Percentiles rank a stretch among this genome's conserved stretches.
Conservation (phyloP, 1,284 basidiomycete species). For the Rhodotorula sp. region DNA sequence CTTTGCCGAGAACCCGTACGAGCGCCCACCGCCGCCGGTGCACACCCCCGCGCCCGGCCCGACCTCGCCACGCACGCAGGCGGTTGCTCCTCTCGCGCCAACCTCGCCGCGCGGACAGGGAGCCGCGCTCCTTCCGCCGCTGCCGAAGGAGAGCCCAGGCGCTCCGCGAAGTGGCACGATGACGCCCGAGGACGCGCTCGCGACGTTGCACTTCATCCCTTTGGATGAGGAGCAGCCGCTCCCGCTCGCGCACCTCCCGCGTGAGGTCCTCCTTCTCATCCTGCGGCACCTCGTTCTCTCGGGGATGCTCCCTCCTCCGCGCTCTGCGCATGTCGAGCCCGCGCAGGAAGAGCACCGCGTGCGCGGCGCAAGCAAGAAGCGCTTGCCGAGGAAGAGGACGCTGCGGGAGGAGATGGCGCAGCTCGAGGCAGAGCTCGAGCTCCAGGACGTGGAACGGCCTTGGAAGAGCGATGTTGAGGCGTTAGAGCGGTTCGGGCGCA, state of each 20-base stretch:
- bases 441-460: constrained; percentile 12
- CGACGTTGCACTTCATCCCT: constrained; percentile 28
- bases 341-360: background rate
- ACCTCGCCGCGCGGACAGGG: background rate
- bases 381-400: constrained; percentile 13
- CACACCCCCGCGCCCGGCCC: background rate
- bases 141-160: background rate
- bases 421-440: constrained; percentile 31
- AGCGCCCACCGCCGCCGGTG: constrained; percentile 13
- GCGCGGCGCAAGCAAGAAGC: background rate
- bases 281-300: constrained; percentile 31
- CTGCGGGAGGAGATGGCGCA: constrained; percentile 23
- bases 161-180: background rate
- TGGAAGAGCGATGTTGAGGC: constrained; percentile 41
- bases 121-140: background rate
- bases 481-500: constrained; percentile 36
- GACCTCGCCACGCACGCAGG: background rate
- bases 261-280: constrained; percentile 37
- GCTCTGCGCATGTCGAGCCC: background rate
- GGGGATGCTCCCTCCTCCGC: constrained; percentile 30
- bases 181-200: constrained; percentile 28
- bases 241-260: constrained; percentile 25
- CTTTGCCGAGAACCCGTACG: constrained; percentile 40
- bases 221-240: constrained; percentile 32
- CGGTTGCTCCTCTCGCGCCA: background rate